Base-by-base conservation (phyloP, 2,329 filamentous ascomycete species). In the Davidsoniella virescens region DNA sequence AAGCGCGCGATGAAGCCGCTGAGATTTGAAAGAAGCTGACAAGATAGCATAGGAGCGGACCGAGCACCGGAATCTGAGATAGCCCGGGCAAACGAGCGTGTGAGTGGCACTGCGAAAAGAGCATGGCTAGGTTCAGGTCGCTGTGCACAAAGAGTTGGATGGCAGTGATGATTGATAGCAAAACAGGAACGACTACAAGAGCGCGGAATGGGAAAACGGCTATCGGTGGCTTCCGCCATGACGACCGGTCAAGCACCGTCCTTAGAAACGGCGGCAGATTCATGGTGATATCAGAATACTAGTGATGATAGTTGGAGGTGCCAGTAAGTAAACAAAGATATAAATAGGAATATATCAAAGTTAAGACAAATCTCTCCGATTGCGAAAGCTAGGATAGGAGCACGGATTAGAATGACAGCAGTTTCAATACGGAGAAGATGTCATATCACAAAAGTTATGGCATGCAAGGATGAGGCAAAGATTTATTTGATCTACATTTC, bases 41-140 rank as follows among this genome's bases (percentile, higher is more conserved):
- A 52, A 72, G 58, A 59, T 70, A 74, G 61, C 72, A 75, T 25
- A 63, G 52, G 14, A 69, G 67, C 2, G 69, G 62, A 37, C 70
- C 70, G 20, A 75, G 49, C 41, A 67, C 53, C 5, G 70, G 70
- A 2, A 71, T 57, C n/a, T 59, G 65, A 43, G 66, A 67, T 18
- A 75, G 58, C 16, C 47, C 62, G 9, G 68, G 69, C 18, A 74
- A 57, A 14, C 67, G 67, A 7, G 69, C 60, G 52, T 61, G 67
- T 2, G 72, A 63, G 58, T 73, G 67, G 60, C 72, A 75, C 56
- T 74, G 71, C 41, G 70, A 73, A 62, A 68, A 73, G 53, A 75
- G 69, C 54, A 73, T 62, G 16, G 69, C 66, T 50, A 68, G 62
- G 63, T 74, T 71, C 59, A 72, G 65, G 60, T 73, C 70, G 40